These are phyloP conservation scores for Lomentospora prolificans DNA, from an alignment of 2,329 filamentous ascomycete genomes.

Conservation along the genomic window DNA sequence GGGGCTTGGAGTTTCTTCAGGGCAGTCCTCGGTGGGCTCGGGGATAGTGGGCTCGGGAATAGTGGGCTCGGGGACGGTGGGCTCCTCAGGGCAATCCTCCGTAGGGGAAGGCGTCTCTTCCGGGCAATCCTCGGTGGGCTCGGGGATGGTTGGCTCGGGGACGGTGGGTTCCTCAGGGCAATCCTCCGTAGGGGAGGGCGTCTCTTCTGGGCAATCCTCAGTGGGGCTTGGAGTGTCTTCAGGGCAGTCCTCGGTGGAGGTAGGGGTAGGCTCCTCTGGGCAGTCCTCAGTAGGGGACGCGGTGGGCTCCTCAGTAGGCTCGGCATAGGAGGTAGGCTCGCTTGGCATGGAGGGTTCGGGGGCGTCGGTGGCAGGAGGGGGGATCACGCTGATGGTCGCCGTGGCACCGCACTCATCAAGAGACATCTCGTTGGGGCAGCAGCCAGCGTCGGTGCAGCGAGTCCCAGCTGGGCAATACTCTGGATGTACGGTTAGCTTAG, in stretches of 20 bases:
- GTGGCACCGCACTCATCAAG: slow-evolving; percentile 9
- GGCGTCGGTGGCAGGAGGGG: not conserved
- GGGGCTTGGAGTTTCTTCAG: too few species aligned
- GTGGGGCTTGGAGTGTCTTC: not conserved
- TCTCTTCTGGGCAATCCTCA: not conserved
- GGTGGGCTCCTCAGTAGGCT: not conserved
- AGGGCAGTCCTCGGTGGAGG: not conserved
- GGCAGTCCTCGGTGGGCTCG: not conserved
- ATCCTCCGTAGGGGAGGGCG: not conserved
- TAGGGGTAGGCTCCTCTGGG: not conserved
- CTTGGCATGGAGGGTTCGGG: not conserved
- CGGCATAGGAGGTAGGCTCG: not conserved
- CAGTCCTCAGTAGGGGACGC: not conserved
- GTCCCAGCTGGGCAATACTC: slow-evolving; percentile 8
- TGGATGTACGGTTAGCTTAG: not conserved
- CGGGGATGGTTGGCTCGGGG: not conserved
- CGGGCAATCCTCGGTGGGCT: not conserved
- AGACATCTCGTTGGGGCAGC: slow-evolving; percentile 6
- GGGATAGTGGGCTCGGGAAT: not conserved
- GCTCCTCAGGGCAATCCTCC: not conserved
- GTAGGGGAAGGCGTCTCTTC: not conserved
- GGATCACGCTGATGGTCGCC: slow-evolving; percentile 5
- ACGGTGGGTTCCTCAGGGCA: not conserved
- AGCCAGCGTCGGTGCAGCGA: slow-evolving; percentile 9
- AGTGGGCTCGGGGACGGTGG: not conserved